Percentiles rank a stretch among this genome's conserved stretches.
phyloP scores from a whole-genome alignment of 768 basidiomycete species.

The Coprinopsis marcescibilis region DNA sequence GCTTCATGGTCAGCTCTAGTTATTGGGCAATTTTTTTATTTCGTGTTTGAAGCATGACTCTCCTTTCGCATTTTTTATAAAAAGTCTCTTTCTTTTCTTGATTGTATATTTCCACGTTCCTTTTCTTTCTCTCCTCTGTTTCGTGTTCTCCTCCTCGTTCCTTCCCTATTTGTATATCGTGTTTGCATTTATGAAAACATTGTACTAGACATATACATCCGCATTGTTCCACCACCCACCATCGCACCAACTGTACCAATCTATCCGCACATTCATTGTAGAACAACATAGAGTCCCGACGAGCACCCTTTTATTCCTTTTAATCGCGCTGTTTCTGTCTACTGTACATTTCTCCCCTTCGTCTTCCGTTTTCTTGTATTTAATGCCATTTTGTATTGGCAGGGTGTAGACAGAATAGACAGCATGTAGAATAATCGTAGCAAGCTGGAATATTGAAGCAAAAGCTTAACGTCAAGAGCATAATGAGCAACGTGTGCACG shows the following conservation, averaged over 20 bases:
- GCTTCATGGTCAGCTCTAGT: slow-evolving; percentile 42
- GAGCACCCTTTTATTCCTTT: not conserved
- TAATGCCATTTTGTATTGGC: not conserved
- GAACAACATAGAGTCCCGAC: not conserved
- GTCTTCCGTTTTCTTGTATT: not conserved
- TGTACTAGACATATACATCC: no score
- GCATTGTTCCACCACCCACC: not conserved
- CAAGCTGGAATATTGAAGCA: no score
- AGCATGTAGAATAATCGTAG: not conserved
- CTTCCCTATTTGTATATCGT: not conserved
- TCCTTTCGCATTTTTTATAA: not conserved
- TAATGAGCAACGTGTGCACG: no score
- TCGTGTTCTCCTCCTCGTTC: not conserved
- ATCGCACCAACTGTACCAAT: not conserved
- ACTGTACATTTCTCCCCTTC: not conserved
- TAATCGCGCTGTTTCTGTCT: no score
- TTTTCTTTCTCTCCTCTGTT: not conserved
- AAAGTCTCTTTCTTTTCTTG: not conserved
- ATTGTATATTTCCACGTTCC: not conserved
- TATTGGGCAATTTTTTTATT: slow-evolving; percentile 7
- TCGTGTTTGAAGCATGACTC: slow-evolving; percentile 3
- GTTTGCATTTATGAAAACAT: not conserved
- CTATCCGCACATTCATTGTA: not conserved
- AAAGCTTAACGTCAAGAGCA: no score
- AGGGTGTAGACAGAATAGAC: not conserved